Evolutionary conservation across 805 yeast species (phyloP).

Genomic region (Metschnikowia lunata): DNA sequence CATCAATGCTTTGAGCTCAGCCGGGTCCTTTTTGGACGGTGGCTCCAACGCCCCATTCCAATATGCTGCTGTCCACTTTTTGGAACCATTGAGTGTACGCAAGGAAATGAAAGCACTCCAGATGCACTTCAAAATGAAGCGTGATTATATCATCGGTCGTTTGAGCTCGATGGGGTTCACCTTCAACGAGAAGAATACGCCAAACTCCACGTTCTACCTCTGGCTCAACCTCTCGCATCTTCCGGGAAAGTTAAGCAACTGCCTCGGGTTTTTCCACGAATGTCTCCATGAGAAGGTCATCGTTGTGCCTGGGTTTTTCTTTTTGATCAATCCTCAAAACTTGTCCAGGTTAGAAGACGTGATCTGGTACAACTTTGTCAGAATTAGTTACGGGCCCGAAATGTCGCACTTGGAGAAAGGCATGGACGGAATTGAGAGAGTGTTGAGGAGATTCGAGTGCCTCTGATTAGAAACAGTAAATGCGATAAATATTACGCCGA

Average conservation of each 20-base stretch:
- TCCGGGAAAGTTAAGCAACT: constrained; percentile 52
- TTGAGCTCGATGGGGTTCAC: constrained; percentile 50
- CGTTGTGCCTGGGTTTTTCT: constrained; percentile 60
- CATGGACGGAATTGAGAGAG: constrained; percentile 57
- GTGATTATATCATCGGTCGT: constrained; percentile 51
- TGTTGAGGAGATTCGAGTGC: constrained; percentile 40
- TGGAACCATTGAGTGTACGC: constrained; percentile 47
- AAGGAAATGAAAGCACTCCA: constrained; percentile 56
- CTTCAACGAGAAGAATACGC: constrained; percentile 40
- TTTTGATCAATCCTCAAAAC: constrained; percentile 53
- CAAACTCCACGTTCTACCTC: constrained; percentile 55
- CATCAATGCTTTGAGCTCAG: constrained; percentile 50
- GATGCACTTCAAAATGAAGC: constrained; percentile 50
- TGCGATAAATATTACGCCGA: too few species aligned
- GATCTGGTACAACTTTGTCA: constrained; percentile 54
- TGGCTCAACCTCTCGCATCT: constrained; percentile 55
- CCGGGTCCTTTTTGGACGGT: constrained; percentile 59
- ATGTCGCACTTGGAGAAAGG: constrained; percentile 46
- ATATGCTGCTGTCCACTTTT: constrained; percentile 52
- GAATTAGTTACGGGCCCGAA: constrained; percentile 61
- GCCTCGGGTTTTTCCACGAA: constrained; percentile 61
- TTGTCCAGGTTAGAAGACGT: constrained; percentile 47
- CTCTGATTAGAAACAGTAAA: constrained; percentile 24
- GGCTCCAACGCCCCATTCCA: constrained; percentile 62
- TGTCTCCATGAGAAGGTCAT: constrained; percentile 56